phyloP scores from a whole-genome alignment of 768 basidiomycete species.

The Suillus americanus region DNA sequence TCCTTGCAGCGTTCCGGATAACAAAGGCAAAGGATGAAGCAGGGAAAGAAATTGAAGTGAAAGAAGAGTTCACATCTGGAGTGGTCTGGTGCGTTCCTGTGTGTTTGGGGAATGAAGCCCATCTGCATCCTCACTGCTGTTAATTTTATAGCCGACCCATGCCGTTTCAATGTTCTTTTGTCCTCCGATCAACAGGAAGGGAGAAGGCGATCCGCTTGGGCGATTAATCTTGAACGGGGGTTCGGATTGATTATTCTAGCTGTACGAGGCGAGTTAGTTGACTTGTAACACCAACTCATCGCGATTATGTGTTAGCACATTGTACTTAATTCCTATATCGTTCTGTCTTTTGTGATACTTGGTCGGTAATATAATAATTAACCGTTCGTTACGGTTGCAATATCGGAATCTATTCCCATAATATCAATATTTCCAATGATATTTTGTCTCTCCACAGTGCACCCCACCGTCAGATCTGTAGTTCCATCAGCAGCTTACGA shows the following conservation, averaged over 20 bases:
- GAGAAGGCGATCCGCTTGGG: slow-evolving; percentile 18
- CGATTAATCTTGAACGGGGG: background rate
- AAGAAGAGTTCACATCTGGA: slow-evolving; percentile 31
- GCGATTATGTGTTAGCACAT: background rate
- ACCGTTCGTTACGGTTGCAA: background rate
- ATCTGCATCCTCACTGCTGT: slow-evolving; percentile 3
- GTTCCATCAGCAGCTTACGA: background rate
- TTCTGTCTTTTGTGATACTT: background rate
- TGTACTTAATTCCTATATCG: background rate
- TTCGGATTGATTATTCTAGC: background rate
- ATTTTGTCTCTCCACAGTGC: background rate
- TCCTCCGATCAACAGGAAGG: slow-evolving; percentile 26
- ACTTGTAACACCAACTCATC: background rate
- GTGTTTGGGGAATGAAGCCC: background rate
- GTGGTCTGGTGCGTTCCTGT: slow-evolving; percentile 29
- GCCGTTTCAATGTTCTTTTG: slow-evolving; percentile 31
- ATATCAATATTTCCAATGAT: slow-evolving; percentile 1
- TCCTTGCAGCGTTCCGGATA: slow-evolving; percentile 23
- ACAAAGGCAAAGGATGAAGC: slow-evolving; percentile 16
- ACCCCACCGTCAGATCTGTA: background rate
- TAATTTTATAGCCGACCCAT: slow-evolving; percentile 26
- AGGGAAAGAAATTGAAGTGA: slow-evolving; percentile 25
- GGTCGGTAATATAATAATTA: background rate
- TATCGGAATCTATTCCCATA: background rate
- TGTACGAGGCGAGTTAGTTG: background rate